Conservation (phyloP, 2,329 filamentous ascomycete genomes). For the Xylaria sp. region DNA sequence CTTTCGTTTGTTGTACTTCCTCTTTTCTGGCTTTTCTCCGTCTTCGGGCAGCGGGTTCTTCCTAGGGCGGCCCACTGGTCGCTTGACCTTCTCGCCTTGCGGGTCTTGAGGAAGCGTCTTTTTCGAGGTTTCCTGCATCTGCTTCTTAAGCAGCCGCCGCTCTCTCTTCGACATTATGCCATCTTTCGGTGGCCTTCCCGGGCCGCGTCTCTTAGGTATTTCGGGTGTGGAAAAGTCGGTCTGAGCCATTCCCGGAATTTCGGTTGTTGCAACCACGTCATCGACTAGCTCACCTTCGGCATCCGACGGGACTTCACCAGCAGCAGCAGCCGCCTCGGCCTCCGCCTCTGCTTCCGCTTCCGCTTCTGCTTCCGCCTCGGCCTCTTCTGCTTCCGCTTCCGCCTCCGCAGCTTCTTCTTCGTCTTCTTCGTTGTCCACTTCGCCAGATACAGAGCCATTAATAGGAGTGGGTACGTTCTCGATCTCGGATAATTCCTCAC, state of each 20-base stretch:
- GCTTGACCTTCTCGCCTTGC: slow-evolving; percentile 56
- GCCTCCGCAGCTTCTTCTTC: slow-evolving; percentile 31
- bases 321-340: slow-evolving; percentile 28
- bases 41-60: slow-evolving; percentile 65
- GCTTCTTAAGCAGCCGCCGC: slow-evolving; percentile 65
- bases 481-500: slow-evolving; percentile 53
- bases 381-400: slow-evolving; percentile 30
- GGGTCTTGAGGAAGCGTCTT: slow-evolving; percentile 53
- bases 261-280: slow-evolving; percentile 11
- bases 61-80: slow-evolving; percentile 66
- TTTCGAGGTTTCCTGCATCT: slow-evolving; percentile 54
- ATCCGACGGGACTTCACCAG: slow-evolving; percentile 10
- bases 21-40: slow-evolving; percentile 61
- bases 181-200: slow-evolving; percentile 80
- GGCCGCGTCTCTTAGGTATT: slow-evolving; percentile 70
- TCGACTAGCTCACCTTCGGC: background rate
- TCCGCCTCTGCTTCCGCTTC: slow-evolving; percentile 35
- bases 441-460: slow-evolving; percentile 28
- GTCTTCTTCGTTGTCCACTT: slow-evolving; percentile 43
- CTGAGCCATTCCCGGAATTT: slow-evolving; percentile 16
- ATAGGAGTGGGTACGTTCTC: slow-evolving; percentile 46
- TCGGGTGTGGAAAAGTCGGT: slow-evolving; percentile 43
- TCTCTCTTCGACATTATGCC: slow-evolving; percentile 83
- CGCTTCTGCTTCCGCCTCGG: slow-evolving; percentile 38
- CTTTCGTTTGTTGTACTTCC: slow-evolving; percentile 67